Percentiles rank a stretch among this genome's conserved stretches.
Conservation (phyloP, 1,284 basidiomycete species). For the Stygiomarasmius scandens region DNA sequence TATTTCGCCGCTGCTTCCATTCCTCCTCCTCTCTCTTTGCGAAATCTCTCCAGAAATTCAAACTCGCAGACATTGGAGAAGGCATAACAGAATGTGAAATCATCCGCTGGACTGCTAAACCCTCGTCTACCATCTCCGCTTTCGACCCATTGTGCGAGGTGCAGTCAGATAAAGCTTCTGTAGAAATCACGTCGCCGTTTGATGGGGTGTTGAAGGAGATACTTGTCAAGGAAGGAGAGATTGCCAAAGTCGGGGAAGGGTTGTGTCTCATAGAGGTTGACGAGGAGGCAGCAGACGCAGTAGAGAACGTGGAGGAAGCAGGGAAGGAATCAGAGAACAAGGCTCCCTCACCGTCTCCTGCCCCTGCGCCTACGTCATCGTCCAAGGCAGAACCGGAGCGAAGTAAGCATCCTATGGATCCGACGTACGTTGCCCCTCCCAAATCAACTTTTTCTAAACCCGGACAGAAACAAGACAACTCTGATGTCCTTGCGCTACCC, state of each 20-base stretch:
- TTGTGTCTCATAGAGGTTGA: constrained; percentile 86
- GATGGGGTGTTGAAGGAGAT: constrained; percentile 78
- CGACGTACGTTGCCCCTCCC: not conserved
- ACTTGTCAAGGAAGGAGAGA: constrained; percentile 80
- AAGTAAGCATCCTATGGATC: constrained; percentile 20
- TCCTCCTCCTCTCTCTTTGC: not conserved
- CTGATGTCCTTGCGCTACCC: constrained; percentile 67
- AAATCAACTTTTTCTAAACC: constrained; percentile 15
- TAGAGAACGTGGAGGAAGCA: constrained; percentile 12
- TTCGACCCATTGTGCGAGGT: constrained; percentile 94
- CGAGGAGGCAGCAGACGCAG: constrained; percentile 45
- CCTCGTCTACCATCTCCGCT: constrained; percentile 60
- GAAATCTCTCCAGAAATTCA: constrained; percentile 71
- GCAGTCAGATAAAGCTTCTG: constrained; percentile 92
- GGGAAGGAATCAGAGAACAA: not conserved
- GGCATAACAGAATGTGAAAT: constrained; percentile 91
- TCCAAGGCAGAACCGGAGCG: not conserved
- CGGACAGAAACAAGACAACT: not conserved
- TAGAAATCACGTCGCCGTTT: constrained; percentile 91
- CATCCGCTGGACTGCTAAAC: constrained; percentile 80
- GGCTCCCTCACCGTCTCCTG: not conserved
- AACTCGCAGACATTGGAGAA: constrained; percentile 95
- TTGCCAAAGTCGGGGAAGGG: constrained; percentile 85
- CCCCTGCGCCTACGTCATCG: not conserved
- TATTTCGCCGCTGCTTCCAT: too few species aligned